Base-by-base conservation (phyloP, 2,329 filamentous ascomycete genomes). In the Aureobasidium zeae region DNA sequence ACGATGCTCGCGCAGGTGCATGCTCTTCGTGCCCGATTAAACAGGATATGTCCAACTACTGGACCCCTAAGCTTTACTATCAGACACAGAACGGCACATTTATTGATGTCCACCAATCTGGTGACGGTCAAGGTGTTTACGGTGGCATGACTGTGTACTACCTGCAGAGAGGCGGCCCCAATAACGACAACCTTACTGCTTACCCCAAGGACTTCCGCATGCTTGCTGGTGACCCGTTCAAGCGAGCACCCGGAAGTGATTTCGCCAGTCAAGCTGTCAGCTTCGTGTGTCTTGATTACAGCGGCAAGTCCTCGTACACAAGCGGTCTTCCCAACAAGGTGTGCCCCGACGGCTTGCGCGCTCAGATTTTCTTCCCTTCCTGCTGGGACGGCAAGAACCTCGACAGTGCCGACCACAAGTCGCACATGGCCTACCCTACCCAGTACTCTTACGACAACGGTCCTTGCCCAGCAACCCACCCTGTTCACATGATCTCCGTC, bases 81-180 rank as follows among this genome's bases (percentile, higher is more conserved):
- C 61, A 82, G 51, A 71, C 76, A 54, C 65, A 72, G 52, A 76
- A 79, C 51, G 74, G 74, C 36, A 72, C 70, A 39, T 74, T 79
- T 60, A 47, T 52, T 15, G 70, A 72, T 25, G 83, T 87, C 13
- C 70, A 77, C 7, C 66, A 73, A 41, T 56, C 54, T 26, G 65
- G 65, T 55, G 72, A 74, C 44, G 67, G 63, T 51, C 37, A 53
- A 10, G 52, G 57, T 25, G 56, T 59, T n/a, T 56, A 53, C 15
- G 64, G 64, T 55, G 85, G 85, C 58, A 79, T 81, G 74, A 65
- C 83, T 49, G 79, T 81, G 49, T 91, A 91, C 68, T 88, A 89
- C 65, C 79, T 63, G 51, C 60, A 55, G 51, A 61, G 73, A 44
- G 55, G 60, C 29, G 62, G 68, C 50, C 67, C 67, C 28, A 75